Evolutionary conservation across 1,284 basidiomycete genomes (phyloP).

Genomic region (Tylopilus orsonianus): DNA sequence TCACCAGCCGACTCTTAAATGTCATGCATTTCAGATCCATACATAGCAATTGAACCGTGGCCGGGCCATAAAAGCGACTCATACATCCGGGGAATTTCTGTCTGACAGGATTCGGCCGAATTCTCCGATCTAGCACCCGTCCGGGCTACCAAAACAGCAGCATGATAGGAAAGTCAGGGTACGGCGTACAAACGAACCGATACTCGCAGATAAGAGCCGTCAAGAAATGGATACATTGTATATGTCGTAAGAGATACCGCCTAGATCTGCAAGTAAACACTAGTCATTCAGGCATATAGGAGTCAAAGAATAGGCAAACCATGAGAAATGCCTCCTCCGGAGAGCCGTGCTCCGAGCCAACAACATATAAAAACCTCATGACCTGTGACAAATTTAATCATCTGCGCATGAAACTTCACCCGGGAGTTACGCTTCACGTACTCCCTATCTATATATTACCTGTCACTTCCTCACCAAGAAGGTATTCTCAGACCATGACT

Average conservation of each 20-base stretch:
- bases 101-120: constrained; percentile 19
- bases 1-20: constrained; percentile 8
- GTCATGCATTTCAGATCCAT: neutral
- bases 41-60: neutral
- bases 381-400: neutral
- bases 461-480: neutral
- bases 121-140: neutral
- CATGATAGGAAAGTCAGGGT: neutral
- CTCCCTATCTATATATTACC: neutral
- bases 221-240: no score
- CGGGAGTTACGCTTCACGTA: neutral
- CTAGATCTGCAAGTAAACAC: no score
- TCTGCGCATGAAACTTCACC: constrained; percentile 1
- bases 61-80: neutral
- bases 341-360: neutral
- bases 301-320: neutral
- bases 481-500: neutral
- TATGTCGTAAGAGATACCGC: no score
- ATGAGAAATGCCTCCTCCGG: neutral
- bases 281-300: neutral
- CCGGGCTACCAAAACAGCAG: neutral
- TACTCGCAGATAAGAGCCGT: neutral
- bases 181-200: neutral
- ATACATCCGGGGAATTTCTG: neutral
- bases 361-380: neutral